Percentiles rank a stretch among this genome's conserved stretches.
These are phyloP conservation scores for Hygrophorus russula DNA, from an alignment of 768 basidiomycete species.

Conservation along the genomic window DNA sequence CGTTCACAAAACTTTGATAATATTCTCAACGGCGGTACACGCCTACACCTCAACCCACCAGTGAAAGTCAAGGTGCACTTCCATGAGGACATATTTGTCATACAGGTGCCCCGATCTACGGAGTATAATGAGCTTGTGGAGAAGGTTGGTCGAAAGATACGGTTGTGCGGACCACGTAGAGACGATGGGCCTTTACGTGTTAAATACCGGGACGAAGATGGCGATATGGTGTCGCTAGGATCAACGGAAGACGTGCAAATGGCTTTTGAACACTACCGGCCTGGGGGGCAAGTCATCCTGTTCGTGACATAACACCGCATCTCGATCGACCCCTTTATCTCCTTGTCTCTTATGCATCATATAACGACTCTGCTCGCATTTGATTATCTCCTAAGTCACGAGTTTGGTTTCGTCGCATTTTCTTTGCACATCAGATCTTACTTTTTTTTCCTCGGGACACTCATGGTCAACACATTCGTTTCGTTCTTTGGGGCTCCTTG, in stretches of 20 bases:
- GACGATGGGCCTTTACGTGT: slow-evolving; percentile 76
- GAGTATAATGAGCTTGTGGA: slow-evolving; percentile 80
- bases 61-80: slow-evolving; percentile 94
- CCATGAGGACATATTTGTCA: slow-evolving; percentile 91
- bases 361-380: slow-evolving; percentile 6
- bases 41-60: slow-evolving; percentile 21
- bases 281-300: slow-evolving; percentile 72
- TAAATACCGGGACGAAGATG: slow-evolving; percentile 88
- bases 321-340: slow-evolving; percentile 4
- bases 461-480: neutral
- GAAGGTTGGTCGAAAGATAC: slow-evolving; percentile 87
- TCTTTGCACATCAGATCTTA: neutral
- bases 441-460: slow-evolving; percentile 1
- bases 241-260: slow-evolving; percentile 92
- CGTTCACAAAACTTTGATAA: slow-evolving; percentile 45
- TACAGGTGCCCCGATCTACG: slow-evolving; percentile 73
- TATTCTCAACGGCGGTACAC: slow-evolving; percentile 8
- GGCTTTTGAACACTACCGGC: slow-evolving; percentile 78
- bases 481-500: neutral
- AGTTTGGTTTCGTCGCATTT: neutral
- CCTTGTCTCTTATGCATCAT: slow-evolving; percentile 11
- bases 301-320: slow-evolving; percentile 52
- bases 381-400: slow-evolving; percentile 3
- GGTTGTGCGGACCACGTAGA: slow-evolving; percentile 74
- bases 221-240: slow-evolving; percentile 78